These are phyloP conservation scores for Annulohypoxylon stygium DNA, from an alignment of 495 filamentous ascomycete genomes.

Conservation along the genomic window DNA sequence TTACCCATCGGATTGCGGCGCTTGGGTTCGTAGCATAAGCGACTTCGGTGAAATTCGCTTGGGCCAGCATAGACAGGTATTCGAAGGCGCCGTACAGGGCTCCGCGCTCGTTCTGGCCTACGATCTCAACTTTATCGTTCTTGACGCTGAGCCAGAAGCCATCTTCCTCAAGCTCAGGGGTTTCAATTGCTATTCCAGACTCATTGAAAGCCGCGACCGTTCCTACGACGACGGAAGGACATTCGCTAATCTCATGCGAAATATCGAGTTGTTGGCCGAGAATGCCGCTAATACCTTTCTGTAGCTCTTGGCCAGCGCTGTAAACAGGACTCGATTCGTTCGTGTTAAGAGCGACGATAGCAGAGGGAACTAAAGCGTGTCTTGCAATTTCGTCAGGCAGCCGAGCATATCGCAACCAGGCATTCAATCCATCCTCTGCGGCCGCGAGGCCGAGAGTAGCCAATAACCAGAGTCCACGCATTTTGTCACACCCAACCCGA, in stretches of 20 bases:
- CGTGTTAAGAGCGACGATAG: conserved; percentile 68
- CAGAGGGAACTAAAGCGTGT: conserved; percentile 57
- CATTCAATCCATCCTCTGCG: conserved; percentile 71
- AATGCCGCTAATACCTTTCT: conserved; percentile 68
- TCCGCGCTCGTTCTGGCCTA: conserved; percentile 76
- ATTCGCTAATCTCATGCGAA: conserved; percentile 39
- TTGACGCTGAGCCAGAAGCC: conserved; percentile 71
- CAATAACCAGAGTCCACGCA: conserved; percentile 53
- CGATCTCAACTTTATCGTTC: conserved; percentile 64
- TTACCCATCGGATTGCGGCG: conserved; percentile 76
- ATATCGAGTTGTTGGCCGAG: conserved; percentile 61
- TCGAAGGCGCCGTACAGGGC: conserved; percentile 78
- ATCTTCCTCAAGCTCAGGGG: conserved; percentile 68
- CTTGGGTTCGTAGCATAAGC: conserved; percentile 68
- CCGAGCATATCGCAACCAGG: conserved; percentile 75
- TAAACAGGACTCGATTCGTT: conserved; percentile 67
- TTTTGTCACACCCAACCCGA: conserved; percentile 27
- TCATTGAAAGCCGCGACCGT: conserved; percentile 66
- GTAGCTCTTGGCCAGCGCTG: conserved; percentile 70
- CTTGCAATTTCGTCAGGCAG: conserved; percentile 58
- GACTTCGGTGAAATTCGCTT: conserved; percentile 70
- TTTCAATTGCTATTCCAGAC: conserved; percentile 50
- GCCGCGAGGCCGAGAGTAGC: conserved; percentile 52
- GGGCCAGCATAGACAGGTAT: conserved; percentile 73
- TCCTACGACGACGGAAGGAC: conserved; percentile 66